phyloP scores from a whole-genome alignment of 2,329 filamentous ascomycete genomes.

The Knufia petricola region DNA sequence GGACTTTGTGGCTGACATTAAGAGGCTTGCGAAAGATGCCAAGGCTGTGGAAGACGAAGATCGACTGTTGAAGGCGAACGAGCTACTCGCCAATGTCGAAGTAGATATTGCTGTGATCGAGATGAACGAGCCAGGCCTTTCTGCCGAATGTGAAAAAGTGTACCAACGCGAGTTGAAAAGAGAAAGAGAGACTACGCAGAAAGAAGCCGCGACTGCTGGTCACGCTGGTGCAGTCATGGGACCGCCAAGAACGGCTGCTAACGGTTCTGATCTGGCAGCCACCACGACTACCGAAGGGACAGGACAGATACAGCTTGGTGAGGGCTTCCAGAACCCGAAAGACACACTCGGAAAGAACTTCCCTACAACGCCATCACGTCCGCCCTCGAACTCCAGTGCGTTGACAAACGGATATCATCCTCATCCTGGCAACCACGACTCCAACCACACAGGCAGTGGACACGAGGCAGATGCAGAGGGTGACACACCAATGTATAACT shows the following conservation, averaged over 20 bases:
- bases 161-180: constrained; percentile 64
- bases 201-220: constrained; percentile 36
- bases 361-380: constrained; percentile 50
- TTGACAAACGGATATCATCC: constrained; percentile 19
- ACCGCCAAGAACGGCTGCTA: constrained; percentile 42
- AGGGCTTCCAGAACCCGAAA: constrained; percentile 30
- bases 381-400: constrained; percentile 30
- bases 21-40: constrained; percentile 73
- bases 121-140: constrained; percentile 50
- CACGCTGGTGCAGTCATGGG: constrained; percentile 34
- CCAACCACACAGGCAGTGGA: constrained; percentile 27
- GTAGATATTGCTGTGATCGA: constrained; percentile 79
- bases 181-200: constrained; percentile 54
- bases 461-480: constrained; percentile 37
- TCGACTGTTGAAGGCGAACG: constrained; percentile 74
- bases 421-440: constrained; percentile 31
- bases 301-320: constrained; percentile 53
- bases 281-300: constrained; percentile 15
- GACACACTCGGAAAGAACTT: constrained; percentile 37
- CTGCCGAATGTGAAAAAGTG: constrained; percentile 69
- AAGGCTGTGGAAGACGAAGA: constrained; percentile 74
- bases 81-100: constrained; percentile 85
- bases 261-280: constrained; percentile 41
- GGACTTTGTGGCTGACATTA: constrained; percentile 84
- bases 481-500: constrained; percentile 55